Evolutionary conservation across 2,329 filamentous ascomycete genomes (phyloP).

Genomic region (Claviceps quebecensis): DNA sequence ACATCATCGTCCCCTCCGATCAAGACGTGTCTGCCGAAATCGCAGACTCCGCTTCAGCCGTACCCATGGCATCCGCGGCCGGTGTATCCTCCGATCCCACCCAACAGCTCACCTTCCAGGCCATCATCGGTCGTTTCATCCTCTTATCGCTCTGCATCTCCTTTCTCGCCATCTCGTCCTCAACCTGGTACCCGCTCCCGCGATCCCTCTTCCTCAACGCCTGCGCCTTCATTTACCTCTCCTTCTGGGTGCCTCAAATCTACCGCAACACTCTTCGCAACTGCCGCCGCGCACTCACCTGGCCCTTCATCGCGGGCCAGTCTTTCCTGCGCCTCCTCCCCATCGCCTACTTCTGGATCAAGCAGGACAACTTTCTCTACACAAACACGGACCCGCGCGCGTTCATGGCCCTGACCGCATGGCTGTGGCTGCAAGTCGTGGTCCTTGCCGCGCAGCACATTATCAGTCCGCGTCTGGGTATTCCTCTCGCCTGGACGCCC

Average conservation of each 20-base stretch:
- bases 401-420: slow-evolving; percentile 47
- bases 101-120: slow-evolving; percentile 30
- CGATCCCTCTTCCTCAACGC: slow-evolving; percentile 46
- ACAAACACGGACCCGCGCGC: slow-evolving; percentile 52
- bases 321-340: slow-evolving; percentile 66
- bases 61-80: slow-evolving; percentile 14
- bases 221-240: slow-evolving; percentile 64
- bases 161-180: slow-evolving; percentile 45
- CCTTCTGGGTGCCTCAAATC: slow-evolving; percentile 87
- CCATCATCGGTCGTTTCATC: slow-evolving; percentile 43
- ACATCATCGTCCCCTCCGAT: slow-evolving; percentile 49
- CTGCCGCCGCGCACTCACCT: slow-evolving; percentile 78
- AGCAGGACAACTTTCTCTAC: slow-evolving; percentile 68
- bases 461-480: slow-evolving; percentile 74
- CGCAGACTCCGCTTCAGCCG: slow-evolving; percentile 25
- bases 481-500: slow-evolving; percentile 54
- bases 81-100: slow-evolving; percentile 10
- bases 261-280: slow-evolving; percentile 81
- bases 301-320: slow-evolving; percentile 81
- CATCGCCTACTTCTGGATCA: slow-evolving; percentile 73
- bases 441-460: slow-evolving; percentile 70
- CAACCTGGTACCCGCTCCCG: slow-evolving; percentile 42
- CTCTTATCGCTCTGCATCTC: slow-evolving; percentile 40
- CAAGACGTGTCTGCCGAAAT: slow-evolving; percentile 51
- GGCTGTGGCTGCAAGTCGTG: slow-evolving; percentile 80